phyloP scores from a whole-genome alignment of 768 basidiomycete genomes.

The Kwoniella dendrophila region DNA sequence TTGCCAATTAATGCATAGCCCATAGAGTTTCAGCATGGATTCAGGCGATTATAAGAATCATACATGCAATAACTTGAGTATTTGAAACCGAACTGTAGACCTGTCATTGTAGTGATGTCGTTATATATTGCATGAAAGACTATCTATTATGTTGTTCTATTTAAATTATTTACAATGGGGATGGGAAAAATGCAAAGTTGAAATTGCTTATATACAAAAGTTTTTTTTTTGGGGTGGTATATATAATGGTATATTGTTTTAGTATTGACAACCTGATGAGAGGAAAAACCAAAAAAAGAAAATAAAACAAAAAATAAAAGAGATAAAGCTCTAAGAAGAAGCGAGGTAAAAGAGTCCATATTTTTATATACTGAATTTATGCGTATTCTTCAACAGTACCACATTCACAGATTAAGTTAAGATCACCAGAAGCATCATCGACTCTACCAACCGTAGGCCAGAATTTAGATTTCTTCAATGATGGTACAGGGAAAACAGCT shows the following conservation, averaged over 20 bases:
- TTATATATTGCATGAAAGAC: no score
- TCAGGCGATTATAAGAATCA: no score
- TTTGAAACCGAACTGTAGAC: no score
- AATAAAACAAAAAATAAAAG: not conserved
- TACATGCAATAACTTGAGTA: no score
- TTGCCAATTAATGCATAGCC: no score
- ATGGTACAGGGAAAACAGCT: constrained; percentile 86
- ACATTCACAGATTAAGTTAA: constrained; percentile 68
- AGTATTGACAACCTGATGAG: constrained; percentile 1
- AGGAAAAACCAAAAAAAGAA: not conserved
- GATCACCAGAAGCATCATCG: constrained; percentile 92
- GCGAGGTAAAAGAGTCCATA: no score
- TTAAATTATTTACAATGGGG: no score
- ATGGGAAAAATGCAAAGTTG: constrained; percentile 34
- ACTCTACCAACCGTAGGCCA: constrained; percentile 93
- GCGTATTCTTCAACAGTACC: constrained; percentile 57
- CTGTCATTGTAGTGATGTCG: no score
- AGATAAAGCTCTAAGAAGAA: not conserved
- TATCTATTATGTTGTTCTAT: no score
- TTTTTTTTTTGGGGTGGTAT: not conserved
- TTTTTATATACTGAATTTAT: constrained; percentile 10
- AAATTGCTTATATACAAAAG: constrained; percentile 18
- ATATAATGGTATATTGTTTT: not conserved
- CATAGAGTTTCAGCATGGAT: no score
- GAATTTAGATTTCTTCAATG: constrained; percentile 85